Evolutionary conservation across 306 rosid genomes (phyloP).

Genomic region (Sophora flavescens): DNA sequence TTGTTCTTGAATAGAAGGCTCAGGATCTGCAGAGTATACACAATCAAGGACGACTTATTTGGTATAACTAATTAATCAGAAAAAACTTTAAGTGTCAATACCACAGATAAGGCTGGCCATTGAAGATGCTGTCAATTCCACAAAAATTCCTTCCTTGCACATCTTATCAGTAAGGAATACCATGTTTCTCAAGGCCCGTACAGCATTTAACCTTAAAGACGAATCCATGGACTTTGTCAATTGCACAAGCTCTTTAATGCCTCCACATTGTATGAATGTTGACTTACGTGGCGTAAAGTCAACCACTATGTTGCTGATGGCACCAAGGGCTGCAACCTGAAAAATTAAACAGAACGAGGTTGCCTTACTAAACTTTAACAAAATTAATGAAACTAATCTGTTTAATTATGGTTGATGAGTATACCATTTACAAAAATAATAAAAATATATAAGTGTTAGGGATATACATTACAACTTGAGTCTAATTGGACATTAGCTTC

Average conservation of each 20-base stretch:
- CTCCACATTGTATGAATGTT: constrained; percentile 75
- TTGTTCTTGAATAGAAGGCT: constrained; percentile 84
- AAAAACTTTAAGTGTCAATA: constrained; percentile 45
- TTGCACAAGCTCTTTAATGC: constrained; percentile 79
- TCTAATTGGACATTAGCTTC: constrained; percentile 26
- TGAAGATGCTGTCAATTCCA: constrained; percentile 77
- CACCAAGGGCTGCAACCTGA: constrained; percentile 93
- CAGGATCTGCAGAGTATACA: constrained; percentile 72
- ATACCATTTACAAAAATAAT: neutral
- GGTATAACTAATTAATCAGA: constrained; percentile 24
- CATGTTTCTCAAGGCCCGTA: constrained; percentile 91
- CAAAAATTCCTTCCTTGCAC: constrained; percentile 69
- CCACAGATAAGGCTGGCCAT: constrained; percentile 86
- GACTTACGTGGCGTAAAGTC: constrained; percentile 71
- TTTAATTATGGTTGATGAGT: constrained; percentile 6
- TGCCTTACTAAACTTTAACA: constrained; percentile 23
- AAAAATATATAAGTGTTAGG: neutral
- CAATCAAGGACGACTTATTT: constrained; percentile 39
- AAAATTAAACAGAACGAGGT: constrained; percentile 45
- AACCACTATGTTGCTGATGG: constrained; percentile 82
- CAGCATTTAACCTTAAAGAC: constrained; percentile 73
- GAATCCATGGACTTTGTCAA: constrained; percentile 92
- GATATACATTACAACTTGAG: constrained; percentile 1
- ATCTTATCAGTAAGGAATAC: constrained; percentile 77
- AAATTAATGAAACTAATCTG: neutral